Conservation (phyloP, 2,329 filamentous ascomycete species). For the Penicillium sp. region DNA sequence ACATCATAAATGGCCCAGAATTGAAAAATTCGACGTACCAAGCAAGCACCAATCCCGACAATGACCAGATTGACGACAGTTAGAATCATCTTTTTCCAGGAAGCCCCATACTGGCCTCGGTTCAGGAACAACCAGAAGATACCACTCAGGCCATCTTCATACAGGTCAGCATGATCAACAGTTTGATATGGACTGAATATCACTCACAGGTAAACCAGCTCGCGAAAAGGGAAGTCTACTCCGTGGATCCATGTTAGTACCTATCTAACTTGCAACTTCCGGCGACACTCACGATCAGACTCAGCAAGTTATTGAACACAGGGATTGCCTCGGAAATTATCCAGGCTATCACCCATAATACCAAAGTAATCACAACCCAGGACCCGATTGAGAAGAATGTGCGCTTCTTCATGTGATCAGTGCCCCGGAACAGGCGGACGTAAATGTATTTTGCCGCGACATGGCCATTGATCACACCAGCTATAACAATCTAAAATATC, state of each 20-base stretch:
- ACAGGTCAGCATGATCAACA: neutral
- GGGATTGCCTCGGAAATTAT: constrained; percentile 61
- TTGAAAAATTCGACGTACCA: neutral
- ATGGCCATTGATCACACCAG: constrained; percentile 59
- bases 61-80: constrained; percentile 8
- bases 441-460: constrained; percentile 59
- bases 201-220: constrained; percentile 53
- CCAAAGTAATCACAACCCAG: constrained; percentile 51
- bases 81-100: constrained; percentile 6
- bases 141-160: constrained; percentile 10
- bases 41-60: constrained; percentile 9
- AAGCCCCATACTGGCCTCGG: constrained; percentile 4
- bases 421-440: constrained; percentile 53
- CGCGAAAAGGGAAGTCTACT: constrained; percentile 47
- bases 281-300: constrained; percentile 40
- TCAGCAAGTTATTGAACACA: constrained; percentile 57
- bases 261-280: neutral
- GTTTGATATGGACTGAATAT: neutral
- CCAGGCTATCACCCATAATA: constrained; percentile 53
- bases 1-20: neutral
- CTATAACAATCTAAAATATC: constrained; percentile 48
- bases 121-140: constrained; percentile 14
- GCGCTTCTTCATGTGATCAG: constrained; percentile 43
- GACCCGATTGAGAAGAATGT: constrained; percentile 42
- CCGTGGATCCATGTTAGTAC: constrained; percentile 15